These are phyloP conservation scores for Suhomyces emberorum DNA, from an alignment of 805 yeast species.

Conservation along the genomic window DNA sequence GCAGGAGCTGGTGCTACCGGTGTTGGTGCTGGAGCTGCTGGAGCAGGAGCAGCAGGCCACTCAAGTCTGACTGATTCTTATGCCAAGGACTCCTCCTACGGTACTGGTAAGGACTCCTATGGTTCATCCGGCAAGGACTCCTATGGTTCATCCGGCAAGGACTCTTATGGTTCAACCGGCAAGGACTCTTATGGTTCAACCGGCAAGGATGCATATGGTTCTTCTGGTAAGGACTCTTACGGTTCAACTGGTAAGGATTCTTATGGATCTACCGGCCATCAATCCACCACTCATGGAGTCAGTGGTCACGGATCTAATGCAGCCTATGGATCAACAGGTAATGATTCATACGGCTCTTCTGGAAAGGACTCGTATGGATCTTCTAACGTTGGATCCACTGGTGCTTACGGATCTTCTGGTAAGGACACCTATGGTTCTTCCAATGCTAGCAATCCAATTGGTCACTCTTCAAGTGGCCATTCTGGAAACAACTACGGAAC, in stretches of 20 bases:
- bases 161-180: conserved; percentile 10
- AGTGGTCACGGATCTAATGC: neutral
- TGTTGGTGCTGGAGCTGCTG: conserved; percentile 11
- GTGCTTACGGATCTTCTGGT: neutral
- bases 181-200: conserved; percentile 3
- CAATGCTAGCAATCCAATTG: no score
- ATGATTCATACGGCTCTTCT: conserved; percentile 1
- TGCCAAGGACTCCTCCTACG: conserved; percentile 1
- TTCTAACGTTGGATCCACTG: neutral
- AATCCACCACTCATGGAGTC: conserved; percentile 2
- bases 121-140: conserved; percentile 12
- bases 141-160: conserved; percentile 9
- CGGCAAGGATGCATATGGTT: conserved; percentile 14
- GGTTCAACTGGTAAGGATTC: neutral
- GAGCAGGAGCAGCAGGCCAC: conserved; percentile 8
- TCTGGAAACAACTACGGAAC: neutral
- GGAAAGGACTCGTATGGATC: neutral
- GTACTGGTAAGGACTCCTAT: conserved; percentile 5
- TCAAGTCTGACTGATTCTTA: conserved; percentile 1
- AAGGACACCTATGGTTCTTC: neutral
- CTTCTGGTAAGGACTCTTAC: conserved; percentile 1
- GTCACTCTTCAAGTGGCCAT: neutral
- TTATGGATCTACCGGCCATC: neutral
- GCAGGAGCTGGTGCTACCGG: conserved; percentile 5
- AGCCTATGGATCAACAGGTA: conserved; percentile 1